A percentile compares a stretch with the other conserved stretches of the same genome.
phyloP scores from a whole-genome alignment of 306 rosid genomes.

The Fagus crenata region DNA sequence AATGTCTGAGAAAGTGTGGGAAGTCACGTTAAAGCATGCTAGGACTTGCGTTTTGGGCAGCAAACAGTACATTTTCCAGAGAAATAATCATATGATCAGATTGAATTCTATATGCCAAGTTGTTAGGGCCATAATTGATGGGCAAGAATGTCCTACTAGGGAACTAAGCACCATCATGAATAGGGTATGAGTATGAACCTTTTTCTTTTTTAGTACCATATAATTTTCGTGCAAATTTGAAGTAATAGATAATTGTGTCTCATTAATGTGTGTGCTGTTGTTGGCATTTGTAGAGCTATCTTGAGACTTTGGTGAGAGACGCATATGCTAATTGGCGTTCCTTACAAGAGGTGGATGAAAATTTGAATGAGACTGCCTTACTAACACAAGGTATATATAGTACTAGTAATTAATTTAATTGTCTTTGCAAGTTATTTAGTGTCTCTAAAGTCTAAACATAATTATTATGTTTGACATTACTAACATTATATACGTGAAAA shows the following conservation, averaged over 20 bases:
- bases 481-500: neutral
- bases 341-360: slow-evolving; percentile 49
- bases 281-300: slow-evolving; percentile 40
- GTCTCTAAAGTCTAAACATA: neutral
- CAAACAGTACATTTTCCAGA: slow-evolving; percentile 46
- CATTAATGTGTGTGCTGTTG: neutral
- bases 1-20: slow-evolving; percentile 92
- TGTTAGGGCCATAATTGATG: slow-evolving; percentile 49
- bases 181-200: slow-evolving; percentile 33
- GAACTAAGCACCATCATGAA: slow-evolving; percentile 28
- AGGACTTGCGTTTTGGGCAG: slow-evolving; percentile 60
- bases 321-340: slow-evolving; percentile 57
- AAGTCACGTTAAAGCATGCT: slow-evolving; percentile 64
- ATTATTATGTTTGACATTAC: neutral
- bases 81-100: slow-evolving; percentile 22
- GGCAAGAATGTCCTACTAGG: slow-evolving; percentile 26
- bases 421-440: neutral
- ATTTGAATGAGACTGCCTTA: slow-evolving; percentile 41
- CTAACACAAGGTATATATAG: slow-evolving; percentile 54
- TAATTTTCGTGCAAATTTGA: neutral
- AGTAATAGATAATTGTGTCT: neutral
- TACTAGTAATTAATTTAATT: neutral
- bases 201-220: neutral
- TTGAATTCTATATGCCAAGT: slow-evolving; percentile 68
- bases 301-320: slow-evolving; percentile 48